Conservation (phyloP, 495 filamentous ascomycete genomes). For the Hapsidospora chrysogenum region DNA sequence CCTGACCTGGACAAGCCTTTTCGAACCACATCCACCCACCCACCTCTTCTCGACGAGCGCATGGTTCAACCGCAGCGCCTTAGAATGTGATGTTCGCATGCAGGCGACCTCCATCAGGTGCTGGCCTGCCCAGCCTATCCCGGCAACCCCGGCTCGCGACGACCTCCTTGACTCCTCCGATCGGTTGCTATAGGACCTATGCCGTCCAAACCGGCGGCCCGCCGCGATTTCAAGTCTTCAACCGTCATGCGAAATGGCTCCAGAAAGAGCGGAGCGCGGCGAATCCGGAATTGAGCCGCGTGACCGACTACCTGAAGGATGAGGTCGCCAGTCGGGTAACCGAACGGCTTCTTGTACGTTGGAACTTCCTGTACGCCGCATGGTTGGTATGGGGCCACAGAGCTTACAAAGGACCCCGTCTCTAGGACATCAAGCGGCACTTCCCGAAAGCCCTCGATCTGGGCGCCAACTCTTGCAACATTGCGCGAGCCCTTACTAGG, state of each 20-base stretch:
- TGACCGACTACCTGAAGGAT: conserved; percentile 81
- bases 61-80: too few species aligned
- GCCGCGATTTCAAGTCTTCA: conserved; percentile 80
- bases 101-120: too few species aligned
- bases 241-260: conserved; percentile 65
- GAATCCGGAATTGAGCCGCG: conserved; percentile 52
- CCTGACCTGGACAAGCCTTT: too few species aligned
- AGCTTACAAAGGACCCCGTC: neutral
- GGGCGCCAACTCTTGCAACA: conserved; percentile 89
- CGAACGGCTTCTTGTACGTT: conserved; percentile 63
- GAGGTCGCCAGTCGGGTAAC: conserved; percentile 75
- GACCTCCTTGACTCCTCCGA: too few species aligned
- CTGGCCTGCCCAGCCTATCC: too few species aligned
- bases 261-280: conserved; percentile 76
- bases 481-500: conserved; percentile 62
- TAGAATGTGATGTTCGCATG: conserved; percentile 3
- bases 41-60: too few species aligned
- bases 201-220: conserved; percentile 60
- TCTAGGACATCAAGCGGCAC: conserved; percentile 86
- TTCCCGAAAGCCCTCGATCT: conserved; percentile 81
- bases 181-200: conserved; percentile 33
- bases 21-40: too few species aligned
- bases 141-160: too few species aligned
- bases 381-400: neutral
- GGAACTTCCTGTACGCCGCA: neutral